A percentile compares a stretch with the other conserved stretches of the same genome.
Conservation (phyloP, 2,329 filamentous ascomycete species). For the Exophiala mesophila region DNA sequence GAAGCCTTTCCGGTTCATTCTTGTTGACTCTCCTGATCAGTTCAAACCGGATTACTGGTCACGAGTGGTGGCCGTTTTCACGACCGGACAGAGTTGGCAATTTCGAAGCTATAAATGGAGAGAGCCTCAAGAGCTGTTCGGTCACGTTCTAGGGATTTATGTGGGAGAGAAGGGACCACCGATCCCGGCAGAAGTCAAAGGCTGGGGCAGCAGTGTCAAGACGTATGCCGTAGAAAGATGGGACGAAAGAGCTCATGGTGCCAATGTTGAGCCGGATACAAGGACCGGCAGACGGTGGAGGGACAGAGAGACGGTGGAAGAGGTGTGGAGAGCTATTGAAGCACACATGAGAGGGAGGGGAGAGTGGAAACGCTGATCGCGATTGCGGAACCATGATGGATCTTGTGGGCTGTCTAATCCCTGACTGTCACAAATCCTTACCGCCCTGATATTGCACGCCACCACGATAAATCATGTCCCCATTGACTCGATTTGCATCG, state of each 20-base stretch:
- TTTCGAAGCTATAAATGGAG: conserved; percentile 99
- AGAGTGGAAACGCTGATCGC: conserved; percentile 24
- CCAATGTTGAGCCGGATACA: conserved; percentile 28
- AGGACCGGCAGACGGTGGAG: conserved; percentile 60
- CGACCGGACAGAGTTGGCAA: conserved; percentile 95
- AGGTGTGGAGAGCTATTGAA: conserved; percentile 87
- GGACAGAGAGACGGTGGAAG: conserved; percentile 87
- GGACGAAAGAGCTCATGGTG: conserved; percentile 46
- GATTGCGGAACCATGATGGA: no score
- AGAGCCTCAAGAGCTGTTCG: conserved; percentile 80
- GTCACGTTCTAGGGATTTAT: conserved; percentile 79
- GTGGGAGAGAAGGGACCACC: conserved; percentile 87
- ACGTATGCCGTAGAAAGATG: conserved; percentile 80
- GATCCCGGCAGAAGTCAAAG: conserved; percentile 69
- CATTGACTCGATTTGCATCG: no score
- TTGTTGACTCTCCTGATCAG: conserved; percentile 86
- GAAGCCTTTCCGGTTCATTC: conserved; percentile 82
- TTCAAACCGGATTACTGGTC: conserved; percentile 99
- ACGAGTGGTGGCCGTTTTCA: conserved; percentile 92
- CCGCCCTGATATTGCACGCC: no score
- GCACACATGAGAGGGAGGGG: conserved; percentile 78
- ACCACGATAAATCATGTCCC: no score
- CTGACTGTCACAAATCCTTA: no score
- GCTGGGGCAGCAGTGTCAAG: conserved; percentile 81
- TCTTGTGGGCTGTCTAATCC: no score